These are phyloP conservation scores for Dothistroma septosporum DNA, from an alignment of 2,329 filamentous ascomycete genomes.

Conservation along the genomic window DNA sequence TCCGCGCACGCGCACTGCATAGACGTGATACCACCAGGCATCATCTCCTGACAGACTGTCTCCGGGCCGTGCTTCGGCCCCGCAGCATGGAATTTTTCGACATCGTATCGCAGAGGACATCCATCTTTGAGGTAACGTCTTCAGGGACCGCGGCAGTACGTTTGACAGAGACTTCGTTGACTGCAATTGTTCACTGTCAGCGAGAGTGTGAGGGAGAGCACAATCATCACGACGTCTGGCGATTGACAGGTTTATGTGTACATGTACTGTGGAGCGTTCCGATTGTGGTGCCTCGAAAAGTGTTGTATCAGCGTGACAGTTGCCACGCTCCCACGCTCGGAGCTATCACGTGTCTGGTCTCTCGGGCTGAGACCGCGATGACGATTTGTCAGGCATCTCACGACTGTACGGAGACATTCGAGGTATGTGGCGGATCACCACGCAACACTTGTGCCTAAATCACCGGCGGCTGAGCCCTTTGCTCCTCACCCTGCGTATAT, in stretches of 20 bases:
- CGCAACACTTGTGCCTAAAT: background rate
- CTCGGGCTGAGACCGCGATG: background rate
- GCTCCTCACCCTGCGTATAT: background rate
- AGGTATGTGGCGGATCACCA: background rate
- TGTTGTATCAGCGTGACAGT: no score
- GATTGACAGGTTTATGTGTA: no score
- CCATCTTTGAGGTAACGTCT: background rate
- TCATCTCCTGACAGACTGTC: conserved; percentile 17
- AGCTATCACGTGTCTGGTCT: no score
- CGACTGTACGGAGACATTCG: background rate
- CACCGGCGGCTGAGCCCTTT: background rate
- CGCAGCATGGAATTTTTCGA: conserved; percentile 15
- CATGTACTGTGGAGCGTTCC: no score
- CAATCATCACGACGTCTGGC: no score
- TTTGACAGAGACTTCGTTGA: background rate
- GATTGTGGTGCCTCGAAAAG: no score
- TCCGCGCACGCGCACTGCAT: background rate
- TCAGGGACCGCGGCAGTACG: background rate
- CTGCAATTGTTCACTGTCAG: no score
- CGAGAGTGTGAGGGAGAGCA: no score
- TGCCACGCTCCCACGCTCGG: no score
- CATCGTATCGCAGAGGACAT: conserved; percentile 5
- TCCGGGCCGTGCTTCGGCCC: conserved; percentile 16
- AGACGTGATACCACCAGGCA: conserved; percentile 20
- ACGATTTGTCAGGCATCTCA: background rate